Base-by-base conservation (phyloP, 768 basidiomycete species). In the Rhodotorula graminis region DNA sequence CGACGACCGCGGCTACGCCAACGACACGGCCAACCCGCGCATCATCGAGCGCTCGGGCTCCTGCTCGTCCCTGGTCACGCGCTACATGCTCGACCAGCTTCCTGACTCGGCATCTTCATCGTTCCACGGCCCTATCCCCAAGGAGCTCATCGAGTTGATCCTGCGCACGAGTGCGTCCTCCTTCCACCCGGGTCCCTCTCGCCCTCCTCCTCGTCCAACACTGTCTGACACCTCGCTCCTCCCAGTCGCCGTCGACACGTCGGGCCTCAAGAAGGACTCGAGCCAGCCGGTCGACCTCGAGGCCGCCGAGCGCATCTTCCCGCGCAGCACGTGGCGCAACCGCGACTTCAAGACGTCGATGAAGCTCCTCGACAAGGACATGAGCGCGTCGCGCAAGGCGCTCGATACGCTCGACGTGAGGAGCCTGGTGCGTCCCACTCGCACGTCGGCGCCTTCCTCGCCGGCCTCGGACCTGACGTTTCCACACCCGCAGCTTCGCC, bases 61-160 rank as follows among this genome's bases (percentile, higher is more conserved):
- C 11, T 76, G 75, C 60, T 59, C 69, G 9, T 64, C 68, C 4
- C 65, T 76, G 27, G 69, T 76, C 42, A 63, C 69, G 3, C 23
- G 37, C 3, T 64, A 61, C 65, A 56, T 76, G 18, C 64, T 76
- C 57, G 71, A 68, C 49, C 25, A 59, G 16, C 49, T 67, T 3
- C 71, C 66, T 1, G 71, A 52, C n/a, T 53, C 64, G 5, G 57
- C 6, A n/a, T 15, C 6, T 0, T n/a, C 15, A 31, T 3, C n/a
- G 50, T 10, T 37, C 10, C 57, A 71, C 14, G 66, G 65, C 23
- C 50, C 52, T 10, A 25, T 76, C 33, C 75, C 75, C 16, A 29
- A 47, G 14, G 75, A 76, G 49, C 58, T 76, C 27, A 25, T 69
- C 27, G 75, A 76, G 60, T 56, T 76, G 14, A 52, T 76, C 25